Base-by-base conservation (phyloP, 1,139 yeast species). In the Scheffersomyces lignicola region DNA sequence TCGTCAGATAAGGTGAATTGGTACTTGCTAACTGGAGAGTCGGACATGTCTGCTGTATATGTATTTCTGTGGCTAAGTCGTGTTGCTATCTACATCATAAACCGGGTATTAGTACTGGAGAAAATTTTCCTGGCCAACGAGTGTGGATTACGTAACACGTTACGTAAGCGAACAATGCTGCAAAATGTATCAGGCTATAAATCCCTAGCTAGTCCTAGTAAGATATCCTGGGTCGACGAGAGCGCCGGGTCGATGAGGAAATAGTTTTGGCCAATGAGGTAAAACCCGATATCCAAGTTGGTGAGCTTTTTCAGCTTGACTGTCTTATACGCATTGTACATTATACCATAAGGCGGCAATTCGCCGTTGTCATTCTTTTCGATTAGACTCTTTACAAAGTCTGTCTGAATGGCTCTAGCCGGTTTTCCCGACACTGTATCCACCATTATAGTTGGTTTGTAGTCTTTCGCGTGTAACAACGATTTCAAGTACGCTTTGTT, bases 1-100 rank as follows among this genome's bases (percentile, higher is more conserved):
- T 81, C 87, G 65, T 82, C 88, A 18, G 82, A 76, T 49, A 78
- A 66, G 15, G 73, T 60, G 49, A 69, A 72, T 56, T 54, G 78
- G 30, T 28, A 41, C 28, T 35, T 34, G 22, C 33, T 17, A 17
- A 35, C 24, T 22, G 37, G 33, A 12, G 36, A 33, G 36, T 35
- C 38, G 10, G 38, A 35, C 35, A 32, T 32, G 14, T 20, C 8
- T 20, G 10, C 10, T 20, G 23, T n/a, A n/a, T n/a, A n/a, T n/a
- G n/a, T n/a, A n/a, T n/a, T n/a, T n/a, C n/a, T n/a, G n/a, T n/a
- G n/a, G n/a, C n/a, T n/a, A n/a, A n/a, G n/a, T n/a, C n/a, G n/a
- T n/a, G n/a, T n/a, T n/a, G n/a, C n/a, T n/a, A n/a, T n/a, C n/a
- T n/a, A n/a, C n/a, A n/a, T n/a, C n/a, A n/a, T n/a, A n/a, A n/a